These are phyloP conservation scores for Noccaea bulbosa DNA, from an alignment of 345 rosid genomes.

Conservation along the genomic window DNA sequence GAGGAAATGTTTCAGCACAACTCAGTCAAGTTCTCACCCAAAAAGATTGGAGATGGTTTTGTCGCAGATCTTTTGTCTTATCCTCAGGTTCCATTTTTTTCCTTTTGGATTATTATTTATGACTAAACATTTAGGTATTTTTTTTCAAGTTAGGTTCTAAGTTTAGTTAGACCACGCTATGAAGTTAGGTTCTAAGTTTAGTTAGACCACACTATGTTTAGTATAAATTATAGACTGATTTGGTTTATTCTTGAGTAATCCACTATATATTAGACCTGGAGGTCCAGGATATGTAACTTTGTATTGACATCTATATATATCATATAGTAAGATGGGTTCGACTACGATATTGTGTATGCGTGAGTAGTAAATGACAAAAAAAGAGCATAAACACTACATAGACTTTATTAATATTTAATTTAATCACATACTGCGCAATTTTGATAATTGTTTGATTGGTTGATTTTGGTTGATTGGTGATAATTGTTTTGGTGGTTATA, in stretches of 20 bases:
- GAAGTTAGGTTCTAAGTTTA: too few relatives aligned
- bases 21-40: slow-evolving; percentile 45
- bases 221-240: too few relatives aligned
- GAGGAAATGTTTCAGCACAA: slow-evolving; percentile 55
- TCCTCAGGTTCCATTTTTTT: slow-evolving; percentile 34
- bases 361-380: neutral
- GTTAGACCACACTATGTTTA: too few relatives aligned
- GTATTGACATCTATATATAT: too few relatives aligned
- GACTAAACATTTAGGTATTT: too few relatives aligned
- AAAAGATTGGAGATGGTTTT: slow-evolving; percentile 54
- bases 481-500: slow-evolving; percentile 13
- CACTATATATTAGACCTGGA: neutral
- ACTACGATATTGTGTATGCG: neutral
- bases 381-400: neutral
- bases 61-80: slow-evolving; percentile 53
- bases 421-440: neutral
- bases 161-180: too few relatives aligned
- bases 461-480: neutral
- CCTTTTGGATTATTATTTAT: too few relatives aligned
- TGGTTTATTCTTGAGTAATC: too few relatives aligned
- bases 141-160: too few relatives aligned
- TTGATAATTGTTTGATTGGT: neutral
- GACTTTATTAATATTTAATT: too few relatives aligned
- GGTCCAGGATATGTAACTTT: neutral
- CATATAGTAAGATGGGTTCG: too few relatives aligned